Evolutionary conservation across 306 rosid genomes (phyloP), one percentile per base, ranked within the genome.

Genomic region (Argentina anserina): DNA sequence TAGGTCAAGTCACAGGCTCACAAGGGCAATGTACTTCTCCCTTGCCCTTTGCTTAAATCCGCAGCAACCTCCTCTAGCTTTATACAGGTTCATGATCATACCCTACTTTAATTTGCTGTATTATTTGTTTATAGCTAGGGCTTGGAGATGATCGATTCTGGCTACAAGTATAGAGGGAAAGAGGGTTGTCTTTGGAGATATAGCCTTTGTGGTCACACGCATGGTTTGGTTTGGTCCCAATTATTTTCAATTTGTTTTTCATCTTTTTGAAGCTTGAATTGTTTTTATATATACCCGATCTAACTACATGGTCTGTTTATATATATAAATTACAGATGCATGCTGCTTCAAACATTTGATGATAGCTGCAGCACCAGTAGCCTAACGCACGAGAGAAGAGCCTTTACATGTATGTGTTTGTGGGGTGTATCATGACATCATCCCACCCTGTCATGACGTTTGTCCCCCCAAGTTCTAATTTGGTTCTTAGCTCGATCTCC

Each of bases 401-500:
- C 72, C 76, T 72, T 71, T 81, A 28, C 40, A 62, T 62, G 28
- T 62, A 62, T 33, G 43, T 62, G 20, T 62, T 34, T 80, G 92
- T 87, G 78, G 84, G 79, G 81, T 47, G 81, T 28, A 80, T 81
- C 74, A 84, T 91, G 93, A 91, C 91, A 80, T 89, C 96, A 86
- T 87, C 89, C 86, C 87, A 91, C 97, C 88, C 83, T 83, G 56
- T 86, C 96, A 89, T 91, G 97, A 89, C 96, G 96, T 80, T 59
- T 43, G 65, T 53, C 59, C 69, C 65, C 70, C 71, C 53, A n/a
- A 78, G 77, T 76, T 74, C 73, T 73, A 64, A 43, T 78, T 76
- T 69, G 41, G 26, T 20, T 62, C 25, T 6, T 62, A 10, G 9
- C 47, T 50, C 63, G 29, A 52, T 52, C 45, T 69, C 31, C 73